Conservation (phyloP, 768 basidiomycete genomes). For the Lyophyllum decastes region DNA sequence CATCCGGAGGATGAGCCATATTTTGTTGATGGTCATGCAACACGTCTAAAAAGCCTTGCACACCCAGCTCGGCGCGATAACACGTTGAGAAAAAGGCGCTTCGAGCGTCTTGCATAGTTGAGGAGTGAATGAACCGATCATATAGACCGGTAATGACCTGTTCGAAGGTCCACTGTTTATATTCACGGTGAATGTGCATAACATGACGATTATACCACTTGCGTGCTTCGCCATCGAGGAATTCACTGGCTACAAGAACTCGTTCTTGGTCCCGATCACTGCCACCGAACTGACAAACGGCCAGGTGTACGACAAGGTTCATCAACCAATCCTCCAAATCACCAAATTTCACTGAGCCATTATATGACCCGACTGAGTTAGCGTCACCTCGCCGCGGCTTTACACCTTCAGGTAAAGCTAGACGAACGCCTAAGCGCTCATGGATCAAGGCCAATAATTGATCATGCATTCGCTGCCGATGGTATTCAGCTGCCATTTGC, state of each 20-base stretch:
- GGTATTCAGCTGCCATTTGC: not conserved
- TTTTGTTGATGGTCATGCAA: not conserved
- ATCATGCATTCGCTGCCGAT: not conserved
- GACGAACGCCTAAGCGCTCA: not conserved
- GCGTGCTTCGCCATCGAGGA: not conserved
- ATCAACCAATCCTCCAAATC: not conserved
- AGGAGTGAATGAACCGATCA: not conserved
- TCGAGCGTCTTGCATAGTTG: not conserved
- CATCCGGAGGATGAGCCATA: too few relatives aligned
- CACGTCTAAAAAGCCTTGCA: too few relatives aligned
- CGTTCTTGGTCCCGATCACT: not conserved
- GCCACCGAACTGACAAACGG: not conserved
- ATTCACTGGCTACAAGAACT: not conserved
- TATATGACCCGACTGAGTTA: not conserved
- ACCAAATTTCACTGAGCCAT: not conserved
- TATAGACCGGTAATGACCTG: not conserved
- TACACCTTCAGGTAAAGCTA: not conserved
- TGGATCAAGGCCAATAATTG: not conserved
- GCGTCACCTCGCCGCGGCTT: not conserved
- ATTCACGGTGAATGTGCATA: not conserved
- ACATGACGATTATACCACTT: not conserved
- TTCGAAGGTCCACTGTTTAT: not conserved
- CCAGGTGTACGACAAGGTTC: not conserved
- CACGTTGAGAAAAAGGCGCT: not conserved
- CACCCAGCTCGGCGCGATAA: not conserved